These are phyloP conservation scores for Chlorociboria aeruginascens DNA, from an alignment of 495 filamentous ascomycete genomes.

Conservation along the genomic window DNA sequence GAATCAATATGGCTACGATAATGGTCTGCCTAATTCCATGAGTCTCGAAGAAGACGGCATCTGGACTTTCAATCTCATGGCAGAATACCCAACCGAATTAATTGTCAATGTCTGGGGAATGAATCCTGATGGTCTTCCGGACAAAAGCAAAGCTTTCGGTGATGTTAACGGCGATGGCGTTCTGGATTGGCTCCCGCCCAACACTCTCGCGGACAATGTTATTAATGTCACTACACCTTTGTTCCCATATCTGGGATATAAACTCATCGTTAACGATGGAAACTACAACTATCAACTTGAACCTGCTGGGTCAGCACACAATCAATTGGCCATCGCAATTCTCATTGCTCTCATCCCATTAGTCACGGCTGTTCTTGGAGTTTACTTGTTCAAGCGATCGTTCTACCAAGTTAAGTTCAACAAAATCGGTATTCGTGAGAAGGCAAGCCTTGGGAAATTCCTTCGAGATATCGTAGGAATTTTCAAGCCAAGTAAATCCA, in stretches of 20 bases:
- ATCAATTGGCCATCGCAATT: slow-evolving; percentile 47
- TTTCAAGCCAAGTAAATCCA: too few species aligned
- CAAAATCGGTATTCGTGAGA: slow-evolving; percentile 40
- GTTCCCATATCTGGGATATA: slow-evolving; percentile 44
- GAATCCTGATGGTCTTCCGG: slow-evolving; percentile 51
- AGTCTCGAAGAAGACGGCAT: slow-evolving; percentile 38
- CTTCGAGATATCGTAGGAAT: too few species aligned
- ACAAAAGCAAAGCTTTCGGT: slow-evolving; percentile 44
- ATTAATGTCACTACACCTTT: slow-evolving; percentile 24
- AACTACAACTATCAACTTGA: slow-evolving; percentile 37
- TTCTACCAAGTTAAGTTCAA: slow-evolving; percentile 68
- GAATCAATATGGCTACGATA: slow-evolving; percentile 59
- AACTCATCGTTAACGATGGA: slow-evolving; percentile 44
- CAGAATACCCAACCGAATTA: slow-evolving; percentile 52
- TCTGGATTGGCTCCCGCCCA: slow-evolving; percentile 52
- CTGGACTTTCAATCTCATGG: slow-evolving; percentile 52
- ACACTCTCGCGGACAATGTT: slow-evolving; percentile 38
- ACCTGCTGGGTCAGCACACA: slow-evolving; percentile 39
- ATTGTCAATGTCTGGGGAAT: slow-evolving; percentile 62
- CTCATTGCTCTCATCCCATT: slow-evolving; percentile 46
- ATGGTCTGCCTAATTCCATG: slow-evolving; percentile 45
- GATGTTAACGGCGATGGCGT: slow-evolving; percentile 50
- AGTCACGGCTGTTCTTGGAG: slow-evolving; percentile 33
- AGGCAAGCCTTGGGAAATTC: slow-evolving; percentile 18
- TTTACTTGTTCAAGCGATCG: slow-evolving; percentile 49